Evolutionary conservation across 495 filamentous ascomycete species (phyloP), one percentile per base, ranked within the genome.

Genomic region (Aspergillus kassunensis): DNA sequence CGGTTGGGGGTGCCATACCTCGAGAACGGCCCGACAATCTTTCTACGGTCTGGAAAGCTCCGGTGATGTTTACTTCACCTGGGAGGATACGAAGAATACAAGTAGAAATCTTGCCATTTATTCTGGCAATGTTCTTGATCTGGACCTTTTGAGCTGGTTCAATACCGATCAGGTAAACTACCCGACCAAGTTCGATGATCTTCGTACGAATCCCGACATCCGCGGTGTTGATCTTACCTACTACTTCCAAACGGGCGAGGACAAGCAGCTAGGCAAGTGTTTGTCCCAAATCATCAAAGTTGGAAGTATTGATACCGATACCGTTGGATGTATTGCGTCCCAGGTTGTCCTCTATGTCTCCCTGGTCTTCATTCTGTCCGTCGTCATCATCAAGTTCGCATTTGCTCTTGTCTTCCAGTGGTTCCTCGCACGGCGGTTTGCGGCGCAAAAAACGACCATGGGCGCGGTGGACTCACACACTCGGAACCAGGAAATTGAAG

Each of bases 301-400:
- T 21, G 95, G 95, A 12, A 89, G 88, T 12, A 88, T 99, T 51
- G 95, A 97, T 64, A 97, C 93, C 0, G 90, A 91, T 57, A 96
- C 90, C 3, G 89, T 99, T 8, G 95, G 95, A 11, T 99, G 95
- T 69, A 97, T 99, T 58, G 95, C 95, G 1, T 95, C 91, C 44
- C 87, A 96, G 66, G 92, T 99, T 13, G 95, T 99, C 8, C 87
- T 99, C 25, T 99, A 97, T 58, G 82, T 96, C 30, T 93, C 92
- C 5, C 74, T 99, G 54, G 84, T 88, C 44, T 88, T 99, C 71
- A 99, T 99, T 68, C 73, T 99, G 21, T 83, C 89, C 19, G 89
- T 97, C 49, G 95, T 97, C 8, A 63, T 79, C 15, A 80, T 88
- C 55, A 93, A 95, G 56, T 99, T 99, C 60, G 64, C 85, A 12